These are phyloP conservation scores for Alternaria brassicicola DNA, from an alignment of 2,329 filamentous ascomycete species.

Conservation along the genomic window DNA sequence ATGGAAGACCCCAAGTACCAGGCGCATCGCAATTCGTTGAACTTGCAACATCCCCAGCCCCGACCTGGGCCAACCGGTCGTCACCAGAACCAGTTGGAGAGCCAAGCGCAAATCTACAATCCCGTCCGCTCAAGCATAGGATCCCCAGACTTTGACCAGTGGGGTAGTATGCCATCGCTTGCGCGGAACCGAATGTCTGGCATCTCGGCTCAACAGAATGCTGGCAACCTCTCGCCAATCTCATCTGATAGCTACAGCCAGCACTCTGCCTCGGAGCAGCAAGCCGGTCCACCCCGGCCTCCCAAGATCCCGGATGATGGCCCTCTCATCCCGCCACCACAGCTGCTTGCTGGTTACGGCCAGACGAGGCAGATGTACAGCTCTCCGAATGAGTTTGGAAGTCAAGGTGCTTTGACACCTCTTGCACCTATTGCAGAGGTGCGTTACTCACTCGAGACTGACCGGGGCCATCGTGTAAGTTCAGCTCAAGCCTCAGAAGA, in stretches of 20 bases:
- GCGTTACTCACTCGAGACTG: slow-evolving; percentile 57
- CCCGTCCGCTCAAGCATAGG: slow-evolving; percentile 33
- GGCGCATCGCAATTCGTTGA: slow-evolving; percentile 79
- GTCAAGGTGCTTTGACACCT: slow-evolving; percentile 46
- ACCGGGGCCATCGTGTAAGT: slow-evolving; percentile 43
- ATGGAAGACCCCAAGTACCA: slow-evolving; percentile 77
- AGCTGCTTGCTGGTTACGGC: slow-evolving; percentile 47
- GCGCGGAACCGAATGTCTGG: slow-evolving; percentile 49
- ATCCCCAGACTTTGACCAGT: slow-evolving; percentile 53
- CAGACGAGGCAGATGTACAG: slow-evolving; percentile 49
- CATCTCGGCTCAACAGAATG: slow-evolving; percentile 36
- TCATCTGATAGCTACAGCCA: slow-evolving; percentile 48
- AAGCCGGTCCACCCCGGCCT: slow-evolving; percentile 55
- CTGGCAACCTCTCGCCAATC: slow-evolving; percentile 47
- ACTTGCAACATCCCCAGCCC: slow-evolving; percentile 80
- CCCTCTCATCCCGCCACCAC: slow-evolving; percentile 62
- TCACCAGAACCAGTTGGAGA: slow-evolving; percentile 75
- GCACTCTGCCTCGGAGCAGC: slow-evolving; percentile 49
- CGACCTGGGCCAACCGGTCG: slow-evolving; percentile 74
- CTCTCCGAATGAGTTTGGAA: slow-evolving; percentile 45
- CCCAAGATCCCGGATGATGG: slow-evolving; percentile 63
- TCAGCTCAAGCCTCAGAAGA: not conserved
- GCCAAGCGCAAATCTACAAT: slow-evolving; percentile 72
- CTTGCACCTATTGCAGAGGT: slow-evolving; percentile 60
- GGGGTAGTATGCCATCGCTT: slow-evolving; percentile 55